phyloP scores from a whole-genome alignment of 345 rosid genomes.

The Camelina neglecta region DNA sequence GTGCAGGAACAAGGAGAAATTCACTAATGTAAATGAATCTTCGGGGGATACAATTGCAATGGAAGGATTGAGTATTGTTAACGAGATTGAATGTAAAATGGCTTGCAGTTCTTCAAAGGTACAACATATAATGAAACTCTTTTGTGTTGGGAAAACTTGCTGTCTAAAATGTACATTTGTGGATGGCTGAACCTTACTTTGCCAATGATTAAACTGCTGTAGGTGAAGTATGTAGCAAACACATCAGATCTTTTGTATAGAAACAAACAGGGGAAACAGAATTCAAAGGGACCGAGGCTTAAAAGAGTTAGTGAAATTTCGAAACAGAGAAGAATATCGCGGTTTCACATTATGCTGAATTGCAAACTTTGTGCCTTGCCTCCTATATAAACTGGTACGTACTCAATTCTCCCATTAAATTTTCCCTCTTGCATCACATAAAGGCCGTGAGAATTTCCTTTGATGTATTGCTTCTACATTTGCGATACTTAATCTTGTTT shows the following conservation, averaged over 20 bases:
- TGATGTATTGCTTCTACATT: neutral
- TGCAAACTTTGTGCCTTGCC: slow-evolving; percentile 33
- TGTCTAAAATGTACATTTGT: slow-evolving; percentile 4
- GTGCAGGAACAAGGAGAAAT: slow-evolving; percentile 69
- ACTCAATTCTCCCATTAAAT: neutral
- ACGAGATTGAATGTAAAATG: slow-evolving; percentile 77
- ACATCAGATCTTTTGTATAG: slow-evolving; percentile 87
- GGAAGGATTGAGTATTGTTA: slow-evolving; percentile 71
- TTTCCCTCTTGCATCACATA: neutral
- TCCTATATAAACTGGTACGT: slow-evolving; percentile 22
- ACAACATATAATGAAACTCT: slow-evolving; percentile 17
- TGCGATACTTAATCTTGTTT: neutral
- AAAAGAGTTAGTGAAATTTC: slow-evolving; percentile 31
- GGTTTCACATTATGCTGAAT: slow-evolving; percentile 39
- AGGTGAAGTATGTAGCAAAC: slow-evolving; percentile 85
- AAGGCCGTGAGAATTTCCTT: slow-evolving; percentile 3
- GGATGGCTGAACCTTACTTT: slow-evolving; percentile 16
- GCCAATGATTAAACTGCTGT: slow-evolving; percentile 37
- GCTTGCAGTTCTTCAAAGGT: slow-evolving; percentile 94
- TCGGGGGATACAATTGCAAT: slow-evolving; percentile 45
- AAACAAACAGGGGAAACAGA: slow-evolving; percentile 44
- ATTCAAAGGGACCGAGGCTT: slow-evolving; percentile 1
- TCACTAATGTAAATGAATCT: slow-evolving; percentile 46
- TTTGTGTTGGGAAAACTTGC: slow-evolving; percentile 7
- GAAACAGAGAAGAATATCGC: slow-evolving; percentile 39